Evolutionary conservation across 139 green algal species (phyloP), one percentile per base, ranked within the genome.

Genomic region (Chlamydomonas sphaeroides): DNA sequence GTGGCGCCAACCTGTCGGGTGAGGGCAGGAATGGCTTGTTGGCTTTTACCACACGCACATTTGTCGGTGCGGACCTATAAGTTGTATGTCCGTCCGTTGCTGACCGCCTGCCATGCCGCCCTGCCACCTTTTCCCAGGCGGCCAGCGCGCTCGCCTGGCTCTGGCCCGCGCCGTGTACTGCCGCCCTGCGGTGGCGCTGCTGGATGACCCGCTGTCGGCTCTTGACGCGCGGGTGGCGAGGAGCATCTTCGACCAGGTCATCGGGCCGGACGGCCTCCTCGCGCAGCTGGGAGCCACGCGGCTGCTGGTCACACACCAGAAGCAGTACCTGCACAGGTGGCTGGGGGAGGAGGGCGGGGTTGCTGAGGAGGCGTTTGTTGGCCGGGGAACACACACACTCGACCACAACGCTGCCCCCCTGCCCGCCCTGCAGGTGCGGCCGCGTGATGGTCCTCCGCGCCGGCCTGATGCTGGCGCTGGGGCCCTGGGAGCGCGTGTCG

Each of bases 271-370:
- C 0, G 90, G 91, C 11, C 36, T 95, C 78, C 45, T 53, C 11
- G 45, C 45, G 45, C 11, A 53, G 45, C 11, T 14, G 11, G 45
- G 45, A 14, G 45, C 69, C 65, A 95, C 93, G 5, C 86, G 92
- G n/a, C 45, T 96, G n/a, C 85, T 96, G 57, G 93, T 95, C 8
- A 96, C 92, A 5, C 93, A 97, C 77, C 92, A 96, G 79, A 75
- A 80, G 53, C 93, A 96, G 66, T 95, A 89, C 85, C 88, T 96
- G n/a, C n/a, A n/a, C n/a, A n/a, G n/a, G n/a, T n/a, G 80, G 87
- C 91, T n/a, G 0, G 57, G 26, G 92, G 88, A 65, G 57, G 45
- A 53, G 45, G 14, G 45, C 45, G 45, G 45, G 45, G 45, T 53
- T 53, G 45, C 11, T 53, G 14, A n/a, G n/a, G n/a, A n/a, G n/a